Percentiles rank a stretch among this genome's conserved stretches.
phyloP scores from a whole-genome alignment of 257 asterid genomes.

The Solanum sparsipilum region DNA sequence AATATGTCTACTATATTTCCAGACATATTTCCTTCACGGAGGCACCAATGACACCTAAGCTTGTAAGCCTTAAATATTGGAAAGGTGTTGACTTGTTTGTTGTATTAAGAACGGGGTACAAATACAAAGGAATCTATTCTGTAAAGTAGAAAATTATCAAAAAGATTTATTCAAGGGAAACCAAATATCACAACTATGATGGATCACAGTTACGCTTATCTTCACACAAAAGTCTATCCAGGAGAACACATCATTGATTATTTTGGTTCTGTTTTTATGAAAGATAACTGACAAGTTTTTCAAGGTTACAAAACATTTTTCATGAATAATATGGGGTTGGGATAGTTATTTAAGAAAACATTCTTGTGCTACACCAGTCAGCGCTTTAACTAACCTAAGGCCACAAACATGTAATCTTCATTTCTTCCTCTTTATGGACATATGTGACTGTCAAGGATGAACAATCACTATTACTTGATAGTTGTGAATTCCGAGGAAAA shows the following conservation, averaged over 20 bases:
- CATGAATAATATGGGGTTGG: neutral
- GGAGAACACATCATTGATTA: too few species aligned
- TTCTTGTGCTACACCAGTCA: neutral
- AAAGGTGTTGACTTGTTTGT: conserved; percentile 13
- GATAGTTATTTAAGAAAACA: neutral
- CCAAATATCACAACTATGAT: too few species aligned
- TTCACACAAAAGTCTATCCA: too few species aligned
- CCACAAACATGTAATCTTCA: neutral
- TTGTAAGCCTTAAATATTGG: conserved; percentile 18
- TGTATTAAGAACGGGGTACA: conserved; percentile 9
- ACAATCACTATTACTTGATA: neutral
- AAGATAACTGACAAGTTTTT: neutral
- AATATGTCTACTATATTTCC: too few species aligned
- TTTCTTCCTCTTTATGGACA: neutral
- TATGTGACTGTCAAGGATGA: neutral
- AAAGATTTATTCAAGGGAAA: too few species aligned
- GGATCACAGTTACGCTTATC: too few species aligned
- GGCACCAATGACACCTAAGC: conserved; percentile 27
- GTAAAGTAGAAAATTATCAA: neutral
- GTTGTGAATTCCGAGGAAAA: too few species aligned
- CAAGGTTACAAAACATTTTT: neutral
- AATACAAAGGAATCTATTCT: conserved; percentile 16
- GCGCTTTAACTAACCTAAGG: neutral
- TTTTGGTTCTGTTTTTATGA: neutral
- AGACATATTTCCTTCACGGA: neutral